phyloP scores from a whole-genome alignment of 2,329 filamentous ascomycete genomes.

The Fusarium sp. region DNA sequence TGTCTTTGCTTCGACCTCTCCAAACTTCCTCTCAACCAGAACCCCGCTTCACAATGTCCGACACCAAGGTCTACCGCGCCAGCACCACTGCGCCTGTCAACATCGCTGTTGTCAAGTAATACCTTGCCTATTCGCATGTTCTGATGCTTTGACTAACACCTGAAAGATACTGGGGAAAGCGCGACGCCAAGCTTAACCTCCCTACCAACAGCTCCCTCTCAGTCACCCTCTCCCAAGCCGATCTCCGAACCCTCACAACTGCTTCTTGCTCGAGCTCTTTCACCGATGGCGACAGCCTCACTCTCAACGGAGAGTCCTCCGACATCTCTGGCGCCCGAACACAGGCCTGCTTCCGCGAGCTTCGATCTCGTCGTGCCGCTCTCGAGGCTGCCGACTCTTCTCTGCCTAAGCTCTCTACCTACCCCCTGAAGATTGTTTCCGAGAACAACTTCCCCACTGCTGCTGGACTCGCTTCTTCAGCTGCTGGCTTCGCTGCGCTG shows the following conservation, averaged over 20 bases:
- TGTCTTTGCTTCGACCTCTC: neutral
- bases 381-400: conserved; percentile 79
- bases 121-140: conserved; percentile 23
- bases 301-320: conserved; percentile 85
- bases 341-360: conserved; percentile 92
- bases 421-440: conserved; percentile 87
- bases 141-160: conserved; percentile 1
- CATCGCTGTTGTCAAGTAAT: conserved; percentile 95
- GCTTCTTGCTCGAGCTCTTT: conserved; percentile 87
- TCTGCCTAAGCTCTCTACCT: conserved; percentile 83
- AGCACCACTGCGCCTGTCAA: conserved; percentile 98
- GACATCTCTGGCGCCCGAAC: conserved; percentile 90
- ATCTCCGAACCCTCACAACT: conserved; percentile 95
- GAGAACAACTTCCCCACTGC: conserved; percentile 99
- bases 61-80: conserved; percentile 80
- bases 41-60: conserved; percentile 57
- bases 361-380: conserved; percentile 80
- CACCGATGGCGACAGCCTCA: conserved; percentile 75
- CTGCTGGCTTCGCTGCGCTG: conserved; percentile 76
- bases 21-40: conserved; percentile 4
- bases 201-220: conserved; percentile 98
- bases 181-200: conserved; percentile 91
- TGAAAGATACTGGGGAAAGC: conserved; percentile 89
- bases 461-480: conserved; percentile 83
- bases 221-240: conserved; percentile 93